Evolutionary conservation across 202 grass and related monocot genomes (phyloP), one percentile per base, ranked within the genome.

Genomic region (Schoenoplectus triqueter): DNA sequence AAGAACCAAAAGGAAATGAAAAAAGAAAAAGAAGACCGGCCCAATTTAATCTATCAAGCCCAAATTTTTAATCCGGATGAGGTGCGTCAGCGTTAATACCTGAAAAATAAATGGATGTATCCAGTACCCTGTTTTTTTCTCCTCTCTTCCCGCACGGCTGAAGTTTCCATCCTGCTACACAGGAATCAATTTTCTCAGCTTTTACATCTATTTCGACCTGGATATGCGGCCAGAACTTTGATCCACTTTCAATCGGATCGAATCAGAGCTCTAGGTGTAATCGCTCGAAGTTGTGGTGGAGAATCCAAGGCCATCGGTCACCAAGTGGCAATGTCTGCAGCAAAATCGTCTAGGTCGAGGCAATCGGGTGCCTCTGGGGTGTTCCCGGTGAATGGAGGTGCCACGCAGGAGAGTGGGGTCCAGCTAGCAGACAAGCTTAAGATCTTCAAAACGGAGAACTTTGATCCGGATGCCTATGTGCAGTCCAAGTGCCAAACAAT

Each of bases 371-470:
- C 88, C 44, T 91, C 92, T 42, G 92, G 94, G 66, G 89, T 89
- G 73, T 84, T 86, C 86, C 90, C 87, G 20, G 85, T 80, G 11
- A 90, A 91, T 84, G 91, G 74, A 0, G 94, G 85, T 0, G 80
- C 68, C 2, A 85, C 86, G 2, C 85, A 87, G 71, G 96, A 95
- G 70, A 88, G 87, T 52, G 93, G 90, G 21, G 93, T 98, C 72
- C 96, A 98, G 91, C 96, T 98, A 42, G 88, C 91, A 9, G 93
- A 98, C 84, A 98, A 98, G 88, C 90, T 98, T 81, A 98, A 98
- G 93, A 95, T 98, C 87, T 98, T 98, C 93, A 98, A 95, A 89
- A 98, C 90, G 44, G 88, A 95, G 66, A 98, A 98, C 77, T 98
- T 98, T 83, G 96, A 98, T 88, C 91, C 96, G 60, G 96, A 98